phyloP scores from a whole-genome alignment of 164 flowering plant species.

The Piper betle region DNA sequence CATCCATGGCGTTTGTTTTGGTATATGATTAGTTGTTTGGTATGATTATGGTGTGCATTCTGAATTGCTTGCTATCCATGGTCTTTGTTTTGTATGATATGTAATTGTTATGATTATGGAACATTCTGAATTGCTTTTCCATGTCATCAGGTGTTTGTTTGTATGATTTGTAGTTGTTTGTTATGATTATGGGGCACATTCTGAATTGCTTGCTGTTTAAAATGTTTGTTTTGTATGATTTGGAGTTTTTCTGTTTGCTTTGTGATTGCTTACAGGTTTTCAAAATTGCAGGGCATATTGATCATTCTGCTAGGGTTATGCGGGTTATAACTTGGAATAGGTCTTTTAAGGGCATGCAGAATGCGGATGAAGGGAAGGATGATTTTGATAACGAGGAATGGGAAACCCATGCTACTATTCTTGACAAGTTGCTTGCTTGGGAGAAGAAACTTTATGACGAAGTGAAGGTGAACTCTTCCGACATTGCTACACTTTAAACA shows the following conservation, averaged over 20 bases:
- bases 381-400: conserved; percentile 46
- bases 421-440: conserved; percentile 96
- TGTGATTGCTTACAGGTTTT: not conserved
- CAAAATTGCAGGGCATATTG: conserved; percentile 53
- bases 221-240: not conserved
- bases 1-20: too few species aligned
- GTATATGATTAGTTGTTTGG: too few species aligned
- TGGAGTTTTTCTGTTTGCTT: not conserved
- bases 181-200: too few species aligned
- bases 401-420: conserved; percentile 85
- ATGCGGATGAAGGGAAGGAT: conserved; percentile 44
- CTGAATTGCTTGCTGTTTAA: too few species aligned
- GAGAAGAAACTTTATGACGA: conserved; percentile 93
- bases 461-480: conserved; percentile 58
- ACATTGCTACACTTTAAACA: not conserved
- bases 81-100: too few species aligned
- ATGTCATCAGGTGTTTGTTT: too few species aligned
- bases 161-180: too few species aligned
- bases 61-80: too few species aligned
- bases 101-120: too few species aligned
- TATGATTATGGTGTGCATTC: too few species aligned
- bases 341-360: conserved; percentile 42
- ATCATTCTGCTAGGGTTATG: conserved; percentile 91
- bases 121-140: too few species aligned
- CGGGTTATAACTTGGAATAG: conserved; percentile 89